phyloP scores from a whole-genome alignment of 164 flowering plant genomes.

The Magnolia sinica region DNA sequence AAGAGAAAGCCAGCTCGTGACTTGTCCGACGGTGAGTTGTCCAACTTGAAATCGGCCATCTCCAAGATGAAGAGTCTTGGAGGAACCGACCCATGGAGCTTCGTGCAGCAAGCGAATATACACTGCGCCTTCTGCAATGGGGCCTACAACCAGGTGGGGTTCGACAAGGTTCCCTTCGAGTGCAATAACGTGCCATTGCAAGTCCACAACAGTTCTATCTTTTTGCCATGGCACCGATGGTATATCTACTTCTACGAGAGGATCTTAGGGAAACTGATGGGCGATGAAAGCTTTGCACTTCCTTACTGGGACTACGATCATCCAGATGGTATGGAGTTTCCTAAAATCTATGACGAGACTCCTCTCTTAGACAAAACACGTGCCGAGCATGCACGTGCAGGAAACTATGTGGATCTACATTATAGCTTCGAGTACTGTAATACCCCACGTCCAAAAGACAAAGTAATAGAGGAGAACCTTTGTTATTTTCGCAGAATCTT shows the following conservation, averaged over 20 bases:
- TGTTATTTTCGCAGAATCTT: too few relatives aligned
- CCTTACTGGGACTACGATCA: slow-evolving; percentile 12
- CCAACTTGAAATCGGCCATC: neutral
- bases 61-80: neutral
- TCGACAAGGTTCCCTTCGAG: too few relatives aligned
- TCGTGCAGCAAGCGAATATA: slow-evolving; percentile 4
- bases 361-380: neutral
- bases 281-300: slow-evolving; percentile 7
- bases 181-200: neutral
- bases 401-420: too few relatives aligned
- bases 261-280: slow-evolving; percentile 11
- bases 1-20: too few relatives aligned
- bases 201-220: slow-evolving; percentile 4
- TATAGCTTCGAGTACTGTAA: too few relatives aligned
- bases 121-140: slow-evolving; percentile 12
- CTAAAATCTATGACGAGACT: neutral
- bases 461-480: too few relatives aligned
- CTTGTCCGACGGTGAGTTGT: neutral
- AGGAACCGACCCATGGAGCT: slow-evolving; percentile 5
- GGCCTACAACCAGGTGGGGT: slow-evolving; percentile 6
- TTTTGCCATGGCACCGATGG: slow-evolving; percentile 13
- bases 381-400: neutral
- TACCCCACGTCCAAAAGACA: too few relatives aligned
- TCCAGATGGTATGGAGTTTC: slow-evolving; percentile 5
- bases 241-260: slow-evolving; percentile 12